Evolutionary conservation across 2,329 filamentous ascomycete species (phyloP).

Genomic region (Ambrosiella beaveri): DNA sequence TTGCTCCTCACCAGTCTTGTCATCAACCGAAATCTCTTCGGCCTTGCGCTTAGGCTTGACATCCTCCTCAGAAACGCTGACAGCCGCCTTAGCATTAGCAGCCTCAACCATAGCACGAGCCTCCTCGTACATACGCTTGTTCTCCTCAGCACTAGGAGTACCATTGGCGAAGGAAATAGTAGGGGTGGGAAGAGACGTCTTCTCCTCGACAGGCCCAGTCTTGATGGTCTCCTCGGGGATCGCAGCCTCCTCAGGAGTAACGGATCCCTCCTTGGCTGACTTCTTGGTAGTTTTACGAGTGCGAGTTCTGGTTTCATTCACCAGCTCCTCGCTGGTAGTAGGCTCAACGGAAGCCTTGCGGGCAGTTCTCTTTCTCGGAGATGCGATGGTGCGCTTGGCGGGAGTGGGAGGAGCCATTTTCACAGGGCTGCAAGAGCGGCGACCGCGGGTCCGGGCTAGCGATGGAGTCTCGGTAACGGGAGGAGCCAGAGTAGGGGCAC

Average conservation of each 20-base stretch:
- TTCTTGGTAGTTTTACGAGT: conserved; percentile 10
- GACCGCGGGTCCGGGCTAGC: conserved; percentile 29
- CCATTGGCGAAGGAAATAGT: conserved; percentile 28
- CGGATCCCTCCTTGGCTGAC: conserved; percentile 23
- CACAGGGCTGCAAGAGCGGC: conserved; percentile 34
- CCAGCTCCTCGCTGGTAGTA: conserved; percentile 3
- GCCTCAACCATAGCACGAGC: conserved; percentile 78
- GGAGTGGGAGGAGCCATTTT: conserved; percentile 29
- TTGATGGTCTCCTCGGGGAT: conserved; percentile 46
- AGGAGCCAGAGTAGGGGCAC: conserved; percentile 28
- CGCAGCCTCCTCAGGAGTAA: conserved; percentile 22
- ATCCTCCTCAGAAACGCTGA: conserved; percentile 21
- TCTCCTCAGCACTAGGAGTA: conserved; percentile 58
- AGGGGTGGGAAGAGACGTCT: conserved; percentile 4
- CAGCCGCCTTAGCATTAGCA: conserved; percentile 27
- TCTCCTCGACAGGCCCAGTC: conserved; percentile 39
- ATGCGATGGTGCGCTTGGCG: conserved; percentile 27
- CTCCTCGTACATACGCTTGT: conserved; percentile 66
- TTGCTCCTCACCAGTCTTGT: conserved; percentile 22
- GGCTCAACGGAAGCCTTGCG: conserved; percentile 12
- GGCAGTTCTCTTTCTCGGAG: conserved; percentile 10
- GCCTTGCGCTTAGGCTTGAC: conserved; percentile 49
- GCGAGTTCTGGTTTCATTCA: conserved; percentile 10
- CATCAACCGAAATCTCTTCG: conserved; percentile 51
- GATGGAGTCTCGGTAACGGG: conserved; percentile 26